Percentiles rank a stretch among this genome's conserved stretches.
These are phyloP conservation scores for Bolboschoenoplectus hybrid DNA, from an alignment of 202 grass and related monocot species.

Conservation along the genomic window DNA sequence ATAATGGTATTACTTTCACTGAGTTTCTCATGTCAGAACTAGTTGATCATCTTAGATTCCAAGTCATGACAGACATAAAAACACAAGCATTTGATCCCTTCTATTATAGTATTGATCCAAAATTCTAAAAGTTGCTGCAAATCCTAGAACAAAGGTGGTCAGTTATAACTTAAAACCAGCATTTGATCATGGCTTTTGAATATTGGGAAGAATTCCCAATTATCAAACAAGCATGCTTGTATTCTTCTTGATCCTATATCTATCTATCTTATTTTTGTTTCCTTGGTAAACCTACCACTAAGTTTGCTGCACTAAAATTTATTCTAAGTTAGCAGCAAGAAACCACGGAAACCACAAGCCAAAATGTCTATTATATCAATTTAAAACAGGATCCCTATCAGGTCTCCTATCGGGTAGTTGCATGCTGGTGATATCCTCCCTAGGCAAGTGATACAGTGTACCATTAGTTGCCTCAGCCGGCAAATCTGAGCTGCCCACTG, in stretches of 20 bases:
- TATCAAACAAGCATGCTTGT: not conserved
- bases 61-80: not conserved
- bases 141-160: not conserved
- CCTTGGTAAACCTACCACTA: not conserved
- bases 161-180: not conserved
- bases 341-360: not conserved
- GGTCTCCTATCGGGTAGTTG: constrained; percentile 65
- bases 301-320: not conserved
- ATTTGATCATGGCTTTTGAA: constrained; percentile 12
- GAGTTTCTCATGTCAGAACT: not conserved
- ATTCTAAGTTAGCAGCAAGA: constrained; percentile 18
- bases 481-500: not conserved
- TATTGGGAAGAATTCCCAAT: not conserved
- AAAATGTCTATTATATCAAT: constrained; percentile 50
- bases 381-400: constrained; percentile 49
- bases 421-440: constrained; percentile 96
- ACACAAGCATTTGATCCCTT: not conserved
- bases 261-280: constrained; percentile 16
- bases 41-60: not conserved
- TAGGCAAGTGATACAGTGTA: constrained; percentile 64
- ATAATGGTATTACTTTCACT: not conserved
- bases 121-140: not conserved
- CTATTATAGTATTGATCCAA: not conserved
- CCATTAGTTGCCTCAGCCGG: constrained; percentile 23
- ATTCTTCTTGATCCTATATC: constrained; percentile 18